These are phyloP conservation scores for Baeospora myosura DNA, from an alignment of 1,284 basidiomycete genomes.

Conservation along the genomic window DNA sequence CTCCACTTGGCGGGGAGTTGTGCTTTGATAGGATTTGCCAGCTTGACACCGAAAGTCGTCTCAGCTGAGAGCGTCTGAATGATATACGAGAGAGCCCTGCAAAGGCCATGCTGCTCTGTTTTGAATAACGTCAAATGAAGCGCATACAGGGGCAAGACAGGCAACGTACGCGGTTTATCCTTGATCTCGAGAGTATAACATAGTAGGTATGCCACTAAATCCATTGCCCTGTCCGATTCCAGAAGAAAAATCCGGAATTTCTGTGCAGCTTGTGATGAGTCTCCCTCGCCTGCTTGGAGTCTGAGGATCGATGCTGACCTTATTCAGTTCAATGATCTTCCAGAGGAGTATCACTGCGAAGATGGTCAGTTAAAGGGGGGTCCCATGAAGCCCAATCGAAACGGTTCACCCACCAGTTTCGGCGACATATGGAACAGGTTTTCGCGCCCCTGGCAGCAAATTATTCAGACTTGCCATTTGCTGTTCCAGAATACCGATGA, in stretches of 20 bases:
- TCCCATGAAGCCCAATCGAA: neutral
- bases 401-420: constrained; percentile 59
- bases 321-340: constrained; percentile 88
- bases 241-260: constrained; percentile 81
- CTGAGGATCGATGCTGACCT: constrained; percentile 38
- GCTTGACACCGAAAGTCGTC: constrained; percentile 60
- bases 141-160: constrained; percentile 11
- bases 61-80: constrained; percentile 89
- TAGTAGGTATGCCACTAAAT: constrained; percentile 71
- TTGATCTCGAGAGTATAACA: constrained; percentile 80
- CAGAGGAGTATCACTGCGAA: constrained; percentile 74
- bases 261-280: constrained; percentile 29
- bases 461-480: constrained; percentile 69
- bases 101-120: constrained; percentile 83
- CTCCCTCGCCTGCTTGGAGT: neutral
- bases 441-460: constrained; percentile 75
- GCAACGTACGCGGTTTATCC: constrained; percentile 74
- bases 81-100: constrained; percentile 85
- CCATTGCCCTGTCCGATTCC: constrained; percentile 71
- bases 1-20: constrained; percentile 71
- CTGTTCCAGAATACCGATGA: constrained; percentile 64
- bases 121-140: constrained; percentile 13
- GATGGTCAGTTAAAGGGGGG: constrained; percentile 8
- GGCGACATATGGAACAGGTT: constrained; percentile 71
- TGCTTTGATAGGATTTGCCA: constrained; percentile 56